Base-by-base conservation (phyloP, 225 moss, liverwort and hornwort species). In the Marchantia paleacea region DNA sequence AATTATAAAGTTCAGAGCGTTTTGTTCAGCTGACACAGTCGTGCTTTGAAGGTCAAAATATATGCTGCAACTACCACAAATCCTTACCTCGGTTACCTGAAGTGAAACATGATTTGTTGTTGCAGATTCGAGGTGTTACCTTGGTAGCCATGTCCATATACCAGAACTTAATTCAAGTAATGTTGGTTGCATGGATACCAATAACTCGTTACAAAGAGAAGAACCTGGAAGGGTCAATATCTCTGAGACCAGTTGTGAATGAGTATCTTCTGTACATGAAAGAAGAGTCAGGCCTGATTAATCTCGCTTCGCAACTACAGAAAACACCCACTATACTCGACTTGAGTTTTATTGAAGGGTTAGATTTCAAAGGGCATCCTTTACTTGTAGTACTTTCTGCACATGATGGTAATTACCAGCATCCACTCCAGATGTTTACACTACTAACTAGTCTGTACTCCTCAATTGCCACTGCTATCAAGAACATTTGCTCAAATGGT, bases 281-380 rank as follows among this genome's bases (percentile, higher is more conserved):
- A 28, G 80, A 69, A 78, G 83, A 81, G 14, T 30, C 75, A 16
- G 64, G 74, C 20, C 24, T 72, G 6, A 65, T 70, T 18, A 88
- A 69, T 28, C 80, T 76, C 24, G 71, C 81, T 20, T 78, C 61
- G 15, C 87, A 88, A 61, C 14, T 88, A 9, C 83, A 65, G 20
- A 83, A 74, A 25, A 71, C 50, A 20, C 78, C 87, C 31, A 80
- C 62, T 50, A 75, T 85, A 28, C 26, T 85, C 66, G 85, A 81
- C 78, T 54, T 88, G 49, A 80, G 77, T 31, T 83, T 88, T 50
- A 85, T 88, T 65, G 75, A 83, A 16, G 51, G 25, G 25, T 79
- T 88, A 22, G 85, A 88, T 74, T 88, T 80, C 78, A 88, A 79
- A 88, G 87, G 82, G 75, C 87, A 69, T 76, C 87, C 87, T 54